Evolutionary conservation across 2,329 filamentous ascomycete species (phyloP).

Genomic region (Thermomyces lanuginosus): DNA sequence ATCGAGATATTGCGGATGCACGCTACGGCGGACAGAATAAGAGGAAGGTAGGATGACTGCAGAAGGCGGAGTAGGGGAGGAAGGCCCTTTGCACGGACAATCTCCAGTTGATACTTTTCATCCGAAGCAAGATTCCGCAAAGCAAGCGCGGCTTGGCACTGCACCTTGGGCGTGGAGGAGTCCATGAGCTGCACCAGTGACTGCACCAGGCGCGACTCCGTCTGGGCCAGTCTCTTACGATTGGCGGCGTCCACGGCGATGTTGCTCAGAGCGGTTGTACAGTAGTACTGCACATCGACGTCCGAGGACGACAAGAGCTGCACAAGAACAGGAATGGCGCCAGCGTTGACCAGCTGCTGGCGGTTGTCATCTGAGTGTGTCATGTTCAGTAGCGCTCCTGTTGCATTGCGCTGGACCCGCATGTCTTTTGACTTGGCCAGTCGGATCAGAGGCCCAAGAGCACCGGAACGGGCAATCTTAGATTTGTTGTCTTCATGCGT

Average conservation of each 20-base stretch:
- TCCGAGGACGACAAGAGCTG: slow-evolving; percentile 84
- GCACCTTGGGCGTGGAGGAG: slow-evolving; percentile 89
- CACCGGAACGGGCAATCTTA: slow-evolving; percentile 90
- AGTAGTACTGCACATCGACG: slow-evolving; percentile 98
- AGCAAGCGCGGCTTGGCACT: slow-evolving; percentile 89
- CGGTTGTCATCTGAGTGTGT: slow-evolving; percentile 98
- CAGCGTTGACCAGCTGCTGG: slow-evolving; percentile 90
- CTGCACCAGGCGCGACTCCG: slow-evolving; percentile 79
- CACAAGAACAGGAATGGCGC: slow-evolving; percentile 93
- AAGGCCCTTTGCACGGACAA: slow-evolving; percentile 76
- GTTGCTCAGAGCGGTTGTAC: slow-evolving; percentile 94
- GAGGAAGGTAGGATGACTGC: slow-evolving; percentile 85
- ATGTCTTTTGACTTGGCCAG: slow-evolving; percentile 96
- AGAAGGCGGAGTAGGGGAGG: slow-evolving; percentile 73
- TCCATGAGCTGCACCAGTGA: slow-evolving; percentile 94
- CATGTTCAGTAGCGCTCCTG: slow-evolving; percentile 93
- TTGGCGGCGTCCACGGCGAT: slow-evolving; percentile 91
- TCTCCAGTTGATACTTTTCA: slow-evolving; percentile 96
- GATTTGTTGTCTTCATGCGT: slow-evolving; percentile 99
- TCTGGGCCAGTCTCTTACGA: slow-evolving; percentile 76
- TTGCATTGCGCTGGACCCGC: slow-evolving; percentile 94
- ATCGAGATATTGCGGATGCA: slow-evolving; percentile 99
- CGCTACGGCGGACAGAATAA: slow-evolving; percentile 91
- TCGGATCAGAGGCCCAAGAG: slow-evolving; percentile 74
- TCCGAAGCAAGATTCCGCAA: slow-evolving; percentile 91